phyloP scores from a whole-genome alignment of 2,329 filamentous ascomycete genomes.

The Aspergillus proliferans region DNA sequence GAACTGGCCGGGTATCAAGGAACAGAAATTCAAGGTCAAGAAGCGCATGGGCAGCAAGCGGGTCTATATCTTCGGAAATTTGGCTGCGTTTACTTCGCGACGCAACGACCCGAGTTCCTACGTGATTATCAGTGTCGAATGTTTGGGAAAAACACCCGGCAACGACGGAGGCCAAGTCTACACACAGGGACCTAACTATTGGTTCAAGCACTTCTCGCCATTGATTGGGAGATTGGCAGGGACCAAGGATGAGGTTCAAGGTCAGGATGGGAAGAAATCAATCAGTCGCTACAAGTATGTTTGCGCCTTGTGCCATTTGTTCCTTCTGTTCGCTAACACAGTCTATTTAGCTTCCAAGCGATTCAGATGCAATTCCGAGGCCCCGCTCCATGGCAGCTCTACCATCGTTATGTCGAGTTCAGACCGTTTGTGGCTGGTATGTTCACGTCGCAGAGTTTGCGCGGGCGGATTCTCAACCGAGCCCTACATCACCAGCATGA shows the following conservation, averaged over 20 bases:
- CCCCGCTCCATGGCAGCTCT: conserved; percentile 71
- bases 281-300: conserved; percentile 71
- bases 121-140: conserved; percentile 66
- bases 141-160: conserved; percentile 67
- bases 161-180: conserved; percentile 63
- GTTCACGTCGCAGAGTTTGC: conserved; percentile 71
- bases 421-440: conserved; percentile 82
- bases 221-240: conserved; percentile 78
- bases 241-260: conserved; percentile 60
- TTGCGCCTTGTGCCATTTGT: background rate
- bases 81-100: conserved; percentile 57
- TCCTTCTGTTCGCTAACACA: background rate
- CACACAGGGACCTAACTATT: conserved; percentile 70
- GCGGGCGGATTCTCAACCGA: conserved; percentile 73
- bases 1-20: conserved; percentile 62
- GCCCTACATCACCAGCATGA: conserved; percentile 85
- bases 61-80: conserved; percentile 68
- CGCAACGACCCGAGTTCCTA: conserved; percentile 62
- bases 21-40: conserved; percentile 64
- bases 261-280: conserved; percentile 46
- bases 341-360: conserved; percentile 68
- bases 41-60: conserved; percentile 78
- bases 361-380: conserved; percentile 83
- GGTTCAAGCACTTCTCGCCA: conserved; percentile 80
- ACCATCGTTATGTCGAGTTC: conserved; percentile 92